Conservation (phyloP, 495 filamentous ascomycete genomes). For the Penicillium maclennaniae region DNA sequence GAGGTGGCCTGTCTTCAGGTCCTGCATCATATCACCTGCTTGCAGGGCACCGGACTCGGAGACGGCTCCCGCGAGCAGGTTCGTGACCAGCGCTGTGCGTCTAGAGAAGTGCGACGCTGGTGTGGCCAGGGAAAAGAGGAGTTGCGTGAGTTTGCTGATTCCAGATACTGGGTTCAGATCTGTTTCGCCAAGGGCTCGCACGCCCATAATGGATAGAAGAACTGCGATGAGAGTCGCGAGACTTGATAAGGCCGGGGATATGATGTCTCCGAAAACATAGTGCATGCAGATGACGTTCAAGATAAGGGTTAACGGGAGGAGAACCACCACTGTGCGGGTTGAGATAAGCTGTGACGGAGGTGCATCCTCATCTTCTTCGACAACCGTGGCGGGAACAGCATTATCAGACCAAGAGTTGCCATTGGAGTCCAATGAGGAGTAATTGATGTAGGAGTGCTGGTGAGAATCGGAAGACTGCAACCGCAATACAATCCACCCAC, state of each 20-base stretch:
- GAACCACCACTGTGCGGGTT: conserved; percentile 63
- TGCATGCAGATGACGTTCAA: conserved; percentile 80
- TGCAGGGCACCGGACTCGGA: conserved; percentile 85
- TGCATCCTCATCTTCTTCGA: conserved; percentile 62
- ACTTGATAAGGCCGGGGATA: conserved; percentile 64
- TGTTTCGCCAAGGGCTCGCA: conserved; percentile 90
- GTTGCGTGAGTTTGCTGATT: conserved; percentile 93
- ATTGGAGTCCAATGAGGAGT: conserved; percentile 35
- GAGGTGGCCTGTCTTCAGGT: conserved; percentile 94
- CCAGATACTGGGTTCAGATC: conserved; percentile 96
- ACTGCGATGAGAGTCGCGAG: conserved; percentile 84
- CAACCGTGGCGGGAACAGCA: conserved; percentile 9
- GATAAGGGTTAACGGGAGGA: conserved; percentile 69
- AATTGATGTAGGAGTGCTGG: conserved; percentile 34
- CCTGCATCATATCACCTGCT: conserved; percentile 97
- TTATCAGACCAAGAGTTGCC: conserved; percentile 4
- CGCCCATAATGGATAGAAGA: conserved; percentile 89
- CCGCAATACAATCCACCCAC: conserved; percentile 24
- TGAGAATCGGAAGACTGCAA: conserved; percentile 9
- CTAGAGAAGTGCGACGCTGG: conserved; percentile 62
- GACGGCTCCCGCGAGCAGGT: conserved; percentile 91
- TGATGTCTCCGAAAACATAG: conserved; percentile 65
- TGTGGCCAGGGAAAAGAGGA: conserved; percentile 87
- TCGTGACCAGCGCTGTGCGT: conserved; percentile 73
- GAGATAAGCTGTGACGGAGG: conserved; percentile 79